phyloP scores from a whole-genome alignment of 2,329 filamentous ascomycete species.

The Cercospora sp. region DNA sequence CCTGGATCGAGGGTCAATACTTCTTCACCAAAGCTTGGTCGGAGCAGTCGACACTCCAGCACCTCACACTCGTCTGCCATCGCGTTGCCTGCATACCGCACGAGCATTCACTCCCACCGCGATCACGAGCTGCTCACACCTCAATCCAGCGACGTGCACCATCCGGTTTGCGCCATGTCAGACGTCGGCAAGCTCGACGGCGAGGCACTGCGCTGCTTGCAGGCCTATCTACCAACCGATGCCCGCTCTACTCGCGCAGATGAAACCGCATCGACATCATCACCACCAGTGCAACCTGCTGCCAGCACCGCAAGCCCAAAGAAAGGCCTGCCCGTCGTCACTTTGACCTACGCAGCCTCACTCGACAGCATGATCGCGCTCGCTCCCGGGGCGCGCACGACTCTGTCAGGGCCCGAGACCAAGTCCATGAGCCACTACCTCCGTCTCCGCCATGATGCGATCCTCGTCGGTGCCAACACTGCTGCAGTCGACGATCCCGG shows the following conservation, averaged over 20 bases:
- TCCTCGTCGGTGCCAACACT: conserved; percentile 81
- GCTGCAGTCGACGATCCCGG: conserved; percentile 81
- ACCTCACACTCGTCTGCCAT: background rate
- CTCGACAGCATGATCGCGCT: conserved; percentile 80
- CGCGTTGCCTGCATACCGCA: background rate
- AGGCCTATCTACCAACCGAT: conserved; percentile 50
- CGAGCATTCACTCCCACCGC: background rate
- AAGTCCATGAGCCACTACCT: conserved; percentile 95
- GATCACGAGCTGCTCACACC: background rate
- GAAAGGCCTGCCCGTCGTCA: conserved; percentile 57
- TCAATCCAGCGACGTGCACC: background rate
- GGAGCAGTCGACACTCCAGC: background rate
- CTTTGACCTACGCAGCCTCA: conserved; percentile 86
- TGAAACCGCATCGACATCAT: conserved; percentile 7
- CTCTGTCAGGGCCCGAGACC: conserved; percentile 76
- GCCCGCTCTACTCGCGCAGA: conserved; percentile 3
- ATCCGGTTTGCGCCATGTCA: conserved; percentile 19
- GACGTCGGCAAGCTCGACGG: conserved; percentile 38
- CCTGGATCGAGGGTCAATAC: background rate
- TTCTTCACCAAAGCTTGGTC: background rate
- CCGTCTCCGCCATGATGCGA: conserved; percentile 77
- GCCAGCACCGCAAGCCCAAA: background rate
- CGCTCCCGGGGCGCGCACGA: conserved; percentile 72
- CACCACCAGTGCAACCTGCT: background rate
- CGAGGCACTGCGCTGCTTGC: conserved; percentile 49